Percentiles rank a stretch among this genome's conserved stretches.
Evolutionary conservation across 2,329 filamentous ascomycete genomes (phyloP).

Genomic region (Neonectria ditissima): DNA sequence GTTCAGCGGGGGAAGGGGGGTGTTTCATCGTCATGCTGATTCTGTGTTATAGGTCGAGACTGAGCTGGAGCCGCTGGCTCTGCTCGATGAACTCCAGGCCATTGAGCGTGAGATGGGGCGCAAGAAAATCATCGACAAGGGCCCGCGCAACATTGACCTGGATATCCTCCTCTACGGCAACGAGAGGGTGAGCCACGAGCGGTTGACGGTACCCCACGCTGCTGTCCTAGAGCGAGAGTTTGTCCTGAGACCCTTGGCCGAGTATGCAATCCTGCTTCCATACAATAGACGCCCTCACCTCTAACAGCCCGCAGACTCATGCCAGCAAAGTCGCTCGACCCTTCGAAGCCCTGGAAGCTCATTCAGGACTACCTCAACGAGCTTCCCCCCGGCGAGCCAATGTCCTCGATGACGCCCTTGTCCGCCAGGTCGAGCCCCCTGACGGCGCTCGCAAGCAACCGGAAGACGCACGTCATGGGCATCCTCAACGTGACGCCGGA

Average conservation of each 20-base stretch:
- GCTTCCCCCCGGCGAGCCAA: slow-evolving; percentile 61
- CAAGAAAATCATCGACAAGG: slow-evolving; percentile 89
- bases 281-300: slow-evolving; percentile 8
- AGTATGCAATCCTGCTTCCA: slow-evolving; percentile 62
- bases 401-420: slow-evolving; percentile 71
- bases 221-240: slow-evolving; percentile 93
- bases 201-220: slow-evolving; percentile 86
- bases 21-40: slow-evolving; percentile 31
- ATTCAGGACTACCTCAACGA: slow-evolving; percentile 71
- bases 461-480: slow-evolving; percentile 86
- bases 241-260: slow-evolving; percentile 86
- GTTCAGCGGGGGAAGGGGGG: not conserved
- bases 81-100: slow-evolving; percentile 84
- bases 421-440: slow-evolving; percentile 62
- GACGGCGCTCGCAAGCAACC: slow-evolving; percentile 67
- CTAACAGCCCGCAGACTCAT: slow-evolving; percentile 59
- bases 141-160: slow-evolving; percentile 92
- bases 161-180: slow-evolving; percentile 89
- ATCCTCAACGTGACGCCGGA: slow-evolving; percentile 96
- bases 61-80: slow-evolving; percentile 75
- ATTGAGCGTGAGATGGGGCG: slow-evolving; percentile 86
- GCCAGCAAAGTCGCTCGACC: slow-evolving; percentile 64
- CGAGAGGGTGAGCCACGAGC: slow-evolving; percentile 72
- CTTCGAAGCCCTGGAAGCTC: slow-evolving; percentile 68
- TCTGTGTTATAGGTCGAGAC: slow-evolving; percentile 78